Conservation (phyloP, 805 yeast species). For the Wickerhamiella brachini region DNA sequence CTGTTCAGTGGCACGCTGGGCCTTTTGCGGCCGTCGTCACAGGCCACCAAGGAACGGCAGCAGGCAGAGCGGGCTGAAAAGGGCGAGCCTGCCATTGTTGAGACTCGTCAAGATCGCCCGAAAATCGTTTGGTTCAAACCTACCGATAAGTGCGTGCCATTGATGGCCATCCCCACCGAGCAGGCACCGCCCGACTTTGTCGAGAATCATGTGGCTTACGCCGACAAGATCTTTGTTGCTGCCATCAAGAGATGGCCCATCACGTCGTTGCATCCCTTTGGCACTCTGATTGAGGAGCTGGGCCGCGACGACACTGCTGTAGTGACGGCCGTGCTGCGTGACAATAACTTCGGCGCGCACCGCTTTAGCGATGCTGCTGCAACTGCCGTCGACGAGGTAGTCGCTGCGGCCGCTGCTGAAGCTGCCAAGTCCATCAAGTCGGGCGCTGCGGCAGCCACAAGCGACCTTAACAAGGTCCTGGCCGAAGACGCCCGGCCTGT, state of each 20-base stretch:
- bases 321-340: constrained; percentile 78
- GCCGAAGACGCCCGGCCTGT: background rate
- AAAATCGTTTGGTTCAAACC: constrained; percentile 99
- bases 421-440: background rate
- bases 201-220: constrained; percentile 74
- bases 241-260: constrained; percentile 98
- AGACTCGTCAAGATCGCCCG: constrained; percentile 37
- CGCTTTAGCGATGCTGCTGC: constrained; percentile 29
- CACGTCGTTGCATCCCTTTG: constrained; percentile 95
- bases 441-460: constrained; percentile 1
- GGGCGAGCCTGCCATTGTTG: constrained; percentile 13
- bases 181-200: constrained; percentile 95
- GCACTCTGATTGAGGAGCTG: constrained; percentile 75
- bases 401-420: constrained; percentile 5
- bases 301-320: constrained; percentile 73
- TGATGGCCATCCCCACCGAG: constrained; percentile 96
- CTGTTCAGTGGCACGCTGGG: constrained; percentile 91
- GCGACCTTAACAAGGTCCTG: constrained; percentile 3
- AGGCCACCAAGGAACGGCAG: constrained; percentile 65
- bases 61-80: constrained; percentile 23
- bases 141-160: constrained; percentile 92
- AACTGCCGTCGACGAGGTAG: constrained; percentile 28
- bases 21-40: constrained; percentile 86
- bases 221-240: constrained; percentile 77
- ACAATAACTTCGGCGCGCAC: constrained; percentile 31